These are phyloP conservation scores for Coemansia sp. DNA, from an alignment of 192 early-diverging fungal genomes.

Conservation along the genomic window DNA sequence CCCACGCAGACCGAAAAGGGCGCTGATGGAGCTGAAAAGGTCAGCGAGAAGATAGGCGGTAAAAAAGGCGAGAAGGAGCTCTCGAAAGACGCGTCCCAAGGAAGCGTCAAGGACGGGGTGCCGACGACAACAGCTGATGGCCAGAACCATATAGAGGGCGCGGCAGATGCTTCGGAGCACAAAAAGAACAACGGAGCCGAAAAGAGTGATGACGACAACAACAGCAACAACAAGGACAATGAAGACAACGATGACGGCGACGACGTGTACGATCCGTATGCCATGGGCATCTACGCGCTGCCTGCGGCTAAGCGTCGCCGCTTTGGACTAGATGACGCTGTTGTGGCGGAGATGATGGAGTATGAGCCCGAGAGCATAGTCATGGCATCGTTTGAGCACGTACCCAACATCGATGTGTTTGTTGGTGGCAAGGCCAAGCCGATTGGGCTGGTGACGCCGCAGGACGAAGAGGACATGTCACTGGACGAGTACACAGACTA, in stretches of 20 bases:
- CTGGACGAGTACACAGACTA: constrained; percentile 33
- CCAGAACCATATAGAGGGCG: not conserved
- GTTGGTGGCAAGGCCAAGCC: constrained; percentile 34
- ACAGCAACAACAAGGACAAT: not conserved
- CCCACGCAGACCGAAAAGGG: not conserved
- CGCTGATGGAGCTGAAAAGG: not conserved
- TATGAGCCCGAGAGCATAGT: constrained; percentile 2
- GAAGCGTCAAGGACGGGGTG: not conserved
- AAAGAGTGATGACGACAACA: not conserved
- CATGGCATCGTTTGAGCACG: not conserved
- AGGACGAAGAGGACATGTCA: constrained; percentile 36
- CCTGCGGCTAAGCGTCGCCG: constrained; percentile 31
- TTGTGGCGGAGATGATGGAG: constrained; percentile 7
- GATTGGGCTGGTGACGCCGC: constrained; percentile 16
- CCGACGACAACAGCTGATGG: too few species aligned
- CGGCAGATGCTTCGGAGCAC: too few species aligned
- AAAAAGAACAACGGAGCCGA: not conserved
- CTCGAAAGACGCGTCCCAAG: not conserved
- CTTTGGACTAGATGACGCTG: constrained; percentile 29
- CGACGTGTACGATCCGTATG: constrained; percentile 19
- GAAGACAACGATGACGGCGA: not conserved
- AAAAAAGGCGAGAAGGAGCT: not conserved
- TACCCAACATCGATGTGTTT: constrained; percentile 6
- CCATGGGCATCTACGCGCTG: constrained; percentile 38
- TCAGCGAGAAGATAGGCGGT: not conserved